phyloP scores from a whole-genome alignment of 345 rosid genomes.

The Melastoma malabathricum region DNA sequence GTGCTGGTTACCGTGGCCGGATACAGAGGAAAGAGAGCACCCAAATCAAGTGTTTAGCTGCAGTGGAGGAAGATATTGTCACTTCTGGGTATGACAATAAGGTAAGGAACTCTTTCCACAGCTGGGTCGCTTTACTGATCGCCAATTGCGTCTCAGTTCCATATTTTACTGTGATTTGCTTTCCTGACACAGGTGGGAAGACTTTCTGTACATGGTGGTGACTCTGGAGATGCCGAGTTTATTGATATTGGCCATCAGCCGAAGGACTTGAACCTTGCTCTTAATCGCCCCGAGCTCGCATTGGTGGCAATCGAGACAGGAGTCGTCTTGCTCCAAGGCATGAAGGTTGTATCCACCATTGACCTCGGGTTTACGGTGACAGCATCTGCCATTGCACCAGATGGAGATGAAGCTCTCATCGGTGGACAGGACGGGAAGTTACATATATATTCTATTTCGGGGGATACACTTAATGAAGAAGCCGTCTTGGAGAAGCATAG shows the following conservation, averaged over 20 bases:
- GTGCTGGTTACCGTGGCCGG: slow-evolving; percentile 69
- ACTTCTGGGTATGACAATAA: slow-evolving; percentile 87
- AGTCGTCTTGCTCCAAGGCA: slow-evolving; percentile 58
- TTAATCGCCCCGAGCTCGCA: slow-evolving; percentile 50
- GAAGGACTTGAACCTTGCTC: slow-evolving; percentile 73
- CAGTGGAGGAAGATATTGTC: slow-evolving; percentile 65
- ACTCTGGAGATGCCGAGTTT: slow-evolving; percentile 48
- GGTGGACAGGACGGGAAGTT: slow-evolving; percentile 83
- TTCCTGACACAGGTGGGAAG: slow-evolving; percentile 49
- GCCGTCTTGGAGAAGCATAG: slow-evolving; percentile 81
- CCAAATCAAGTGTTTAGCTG: slow-evolving; percentile 81
- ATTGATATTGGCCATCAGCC: slow-evolving; percentile 79
- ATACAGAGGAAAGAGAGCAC: slow-evolving; percentile 60
- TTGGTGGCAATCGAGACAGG: slow-evolving; percentile 66
- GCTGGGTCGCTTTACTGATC: background rate
- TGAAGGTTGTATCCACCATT: slow-evolving; percentile 54
- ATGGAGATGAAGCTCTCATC: slow-evolving; percentile 80
- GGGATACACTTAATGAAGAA: slow-evolving; percentile 65
- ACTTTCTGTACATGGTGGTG: slow-evolving; percentile 54
- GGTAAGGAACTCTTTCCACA: slow-evolving; percentile 21
- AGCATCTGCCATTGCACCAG: slow-evolving; percentile 71
- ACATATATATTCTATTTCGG: slow-evolving; percentile 47
- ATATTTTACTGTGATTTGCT: slow-evolving; percentile 4
- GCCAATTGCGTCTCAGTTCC: background rate
- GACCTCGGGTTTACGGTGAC: slow-evolving; percentile 71